These are phyloP conservation scores for Lanmaoa pseudosensibilis DNA, from an alignment of 768 basidiomycete species.

Conservation along the genomic window DNA sequence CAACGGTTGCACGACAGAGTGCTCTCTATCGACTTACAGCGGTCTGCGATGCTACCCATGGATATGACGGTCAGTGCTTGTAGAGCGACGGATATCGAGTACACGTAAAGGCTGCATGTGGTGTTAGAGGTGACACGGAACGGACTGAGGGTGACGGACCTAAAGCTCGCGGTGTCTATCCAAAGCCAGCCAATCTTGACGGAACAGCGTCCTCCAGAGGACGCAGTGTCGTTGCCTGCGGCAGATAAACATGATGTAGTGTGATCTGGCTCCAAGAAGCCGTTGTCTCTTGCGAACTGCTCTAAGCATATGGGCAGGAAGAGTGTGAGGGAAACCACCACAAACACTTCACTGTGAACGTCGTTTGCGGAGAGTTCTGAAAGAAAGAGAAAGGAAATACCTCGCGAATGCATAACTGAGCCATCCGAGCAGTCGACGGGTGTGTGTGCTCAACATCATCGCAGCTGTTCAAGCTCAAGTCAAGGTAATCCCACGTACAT, in stretches of 20 bases:
- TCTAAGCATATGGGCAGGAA: slow-evolving; percentile 83
- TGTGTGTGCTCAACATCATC: slow-evolving; percentile 14
- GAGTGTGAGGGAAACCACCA: slow-evolving; percentile 75
- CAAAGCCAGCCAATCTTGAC: slow-evolving; percentile 81
- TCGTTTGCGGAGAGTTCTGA: background rate
- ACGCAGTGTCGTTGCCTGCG: slow-evolving; percentile 13
- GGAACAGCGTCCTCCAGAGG: slow-evolving; percentile 60
- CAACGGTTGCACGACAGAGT: background rate
- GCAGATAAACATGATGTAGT: slow-evolving; percentile 51
- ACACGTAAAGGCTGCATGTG: slow-evolving; percentile 69
- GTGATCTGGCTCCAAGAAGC: slow-evolving; percentile 70
- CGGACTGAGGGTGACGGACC: slow-evolving; percentile 42
- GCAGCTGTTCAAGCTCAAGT: background rate
- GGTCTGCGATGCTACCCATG: slow-evolving; percentile 88
- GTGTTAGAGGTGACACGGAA: background rate
- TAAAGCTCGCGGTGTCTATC: slow-evolving; percentile 92
- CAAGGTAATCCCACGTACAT: background rate
- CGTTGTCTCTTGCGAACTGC: slow-evolving; percentile 90
- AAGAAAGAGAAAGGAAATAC: slow-evolving; percentile 31
- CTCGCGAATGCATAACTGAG: slow-evolving; percentile 84
- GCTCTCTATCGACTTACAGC: slow-evolving; percentile 53
- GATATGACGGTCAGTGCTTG: slow-evolving; percentile 96
- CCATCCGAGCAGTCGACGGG: slow-evolving; percentile 63
- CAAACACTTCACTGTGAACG: slow-evolving; percentile 69
- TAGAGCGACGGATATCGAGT: slow-evolving; percentile 83